These are phyloP conservation scores for Cardiospermum halicacabum DNA, from an alignment of 345 rosid genomes.

Conservation along the genomic window DNA sequence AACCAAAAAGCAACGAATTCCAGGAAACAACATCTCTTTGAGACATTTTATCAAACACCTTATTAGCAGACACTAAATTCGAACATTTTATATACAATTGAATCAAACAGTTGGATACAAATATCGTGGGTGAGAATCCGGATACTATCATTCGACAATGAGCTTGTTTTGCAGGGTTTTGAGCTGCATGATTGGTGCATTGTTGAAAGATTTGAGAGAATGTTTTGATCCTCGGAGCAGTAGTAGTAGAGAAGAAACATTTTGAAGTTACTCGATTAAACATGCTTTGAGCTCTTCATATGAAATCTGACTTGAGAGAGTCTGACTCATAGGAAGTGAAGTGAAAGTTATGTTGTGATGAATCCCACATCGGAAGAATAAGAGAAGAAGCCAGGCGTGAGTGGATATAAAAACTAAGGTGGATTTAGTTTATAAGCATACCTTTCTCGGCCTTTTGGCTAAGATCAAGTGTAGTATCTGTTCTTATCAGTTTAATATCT, in stretches of 20 bases:
- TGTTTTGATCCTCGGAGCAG: constrained; percentile 29
- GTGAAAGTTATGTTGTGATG: too few species aligned
- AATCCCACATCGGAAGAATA: too few species aligned
- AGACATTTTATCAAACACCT: constrained; percentile 64
- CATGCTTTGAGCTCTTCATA: too few species aligned
- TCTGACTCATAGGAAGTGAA: too few species aligned
- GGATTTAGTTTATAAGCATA: constrained; percentile 12
- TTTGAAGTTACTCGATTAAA: too few species aligned
- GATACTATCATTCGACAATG: constrained; percentile 69
- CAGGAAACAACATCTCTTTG: constrained; percentile 65
- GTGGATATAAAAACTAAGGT: too few species aligned
- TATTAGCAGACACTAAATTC: constrained; percentile 40
- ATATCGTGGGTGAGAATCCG: constrained; percentile 66
- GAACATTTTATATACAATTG: constrained; percentile 51
- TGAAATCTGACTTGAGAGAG: too few species aligned
- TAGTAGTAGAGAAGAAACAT: too few species aligned
- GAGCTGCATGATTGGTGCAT: constrained; percentile 43
- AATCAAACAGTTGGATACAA: constrained; percentile 67
- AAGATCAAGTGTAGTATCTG: constrained; percentile 44
- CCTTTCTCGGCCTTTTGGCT: constrained; percentile 70
- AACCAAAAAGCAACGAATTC: constrained; percentile 61
- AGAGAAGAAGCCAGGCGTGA: too few species aligned
- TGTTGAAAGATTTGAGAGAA: constrained; percentile 68
- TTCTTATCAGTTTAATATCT: constrained; percentile 27
- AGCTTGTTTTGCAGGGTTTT: constrained; percentile 63